A percentile compares a stretch with the other conserved stretches of the same genome.
phyloP scores from a whole-genome alignment of 2,329 filamentous ascomycete species.

The Colletotrichum sp. region DNA sequence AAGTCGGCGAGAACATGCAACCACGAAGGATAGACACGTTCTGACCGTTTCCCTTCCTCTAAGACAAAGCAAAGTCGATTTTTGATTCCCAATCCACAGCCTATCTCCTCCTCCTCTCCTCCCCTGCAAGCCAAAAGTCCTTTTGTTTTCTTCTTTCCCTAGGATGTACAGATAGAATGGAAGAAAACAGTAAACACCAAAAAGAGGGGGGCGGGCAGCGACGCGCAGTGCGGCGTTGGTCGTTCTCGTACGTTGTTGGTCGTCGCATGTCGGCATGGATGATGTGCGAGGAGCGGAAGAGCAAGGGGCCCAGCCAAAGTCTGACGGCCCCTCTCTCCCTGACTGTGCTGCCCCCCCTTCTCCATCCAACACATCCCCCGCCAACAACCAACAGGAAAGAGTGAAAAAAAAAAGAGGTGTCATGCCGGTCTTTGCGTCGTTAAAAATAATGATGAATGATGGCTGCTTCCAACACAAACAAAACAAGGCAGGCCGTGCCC shows the following conservation, averaged over 20 bases:
- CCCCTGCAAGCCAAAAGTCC: background rate
- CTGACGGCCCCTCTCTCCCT: background rate
- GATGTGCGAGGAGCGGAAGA: background rate
- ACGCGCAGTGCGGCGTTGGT: background rate
- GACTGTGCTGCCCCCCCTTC: background rate
- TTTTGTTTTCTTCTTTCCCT: background rate
- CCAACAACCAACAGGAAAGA: background rate
- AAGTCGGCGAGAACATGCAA: background rate
- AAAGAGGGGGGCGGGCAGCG: background rate
- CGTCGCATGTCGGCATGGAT: background rate
- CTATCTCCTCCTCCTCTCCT: background rate
- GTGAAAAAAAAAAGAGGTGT: background rate
- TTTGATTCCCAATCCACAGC: background rate
- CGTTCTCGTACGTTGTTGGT: background rate
- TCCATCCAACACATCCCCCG: background rate
- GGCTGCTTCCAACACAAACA: background rate
- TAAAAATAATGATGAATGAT: background rate
- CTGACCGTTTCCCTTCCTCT: background rate
- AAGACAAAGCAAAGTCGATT: background rate
- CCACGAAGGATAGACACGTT: background rate
- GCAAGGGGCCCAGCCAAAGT: background rate
- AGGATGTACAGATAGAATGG: slow-evolving; percentile 11
- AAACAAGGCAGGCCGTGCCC: background rate
- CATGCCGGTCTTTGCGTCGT: background rate
- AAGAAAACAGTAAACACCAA: background rate